Evolutionary conservation across 1,284 basidiomycete genomes (phyloP), one percentile per base, ranked within the genome.

Genomic region (Cryptococcus depauperatus): DNA sequence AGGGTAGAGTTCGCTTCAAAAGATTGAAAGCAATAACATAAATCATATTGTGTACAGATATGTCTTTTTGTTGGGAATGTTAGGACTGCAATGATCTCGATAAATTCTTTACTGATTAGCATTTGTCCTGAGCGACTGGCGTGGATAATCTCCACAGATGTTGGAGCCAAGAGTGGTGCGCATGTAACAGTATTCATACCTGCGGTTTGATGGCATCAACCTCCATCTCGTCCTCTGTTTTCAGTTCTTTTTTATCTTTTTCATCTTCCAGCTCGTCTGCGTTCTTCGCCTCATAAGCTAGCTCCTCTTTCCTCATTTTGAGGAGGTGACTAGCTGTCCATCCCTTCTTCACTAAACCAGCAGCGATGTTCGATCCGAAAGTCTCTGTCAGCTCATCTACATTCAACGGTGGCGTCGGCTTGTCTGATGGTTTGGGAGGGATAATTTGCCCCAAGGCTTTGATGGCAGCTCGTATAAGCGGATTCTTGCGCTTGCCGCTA

Each of bases 321-420:
- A 56, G 27, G 26, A 64, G 40, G 45, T 61, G 58, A 34, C 38
- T 50, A 4, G 57, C 60, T 39, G 62, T 51, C 59, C 60, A 64
- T 37, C 58, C 53, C 27, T 59, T 49, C 51, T 65, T 65, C 43
- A 60, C 58, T 30, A 66, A 43, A 18, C 46, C 55, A 23, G 43
- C 46, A 2, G 57, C 58, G 19, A 61, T 37, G 37, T 57, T 55
- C 4, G 48, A 41, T 3, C 65, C 65, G 39, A 66, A 64, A n/a
- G 38, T 35, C 28, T 51, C 41, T 10, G 35, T 51, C 3, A 62
- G 40, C 25, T 53, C 47, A 23, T 54, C 52, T 8, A 44, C 18
- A n/a, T 45, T 32, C 19, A 52, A 28, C 21, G 50, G 33, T 3
- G 47, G 42, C 11, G 50, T 42, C 3, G 56, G 56, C n/a, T 50